Evolutionary conservation across 208 protist genomes (phyloP).

Genomic region (Crithidia brevicula): DNA sequence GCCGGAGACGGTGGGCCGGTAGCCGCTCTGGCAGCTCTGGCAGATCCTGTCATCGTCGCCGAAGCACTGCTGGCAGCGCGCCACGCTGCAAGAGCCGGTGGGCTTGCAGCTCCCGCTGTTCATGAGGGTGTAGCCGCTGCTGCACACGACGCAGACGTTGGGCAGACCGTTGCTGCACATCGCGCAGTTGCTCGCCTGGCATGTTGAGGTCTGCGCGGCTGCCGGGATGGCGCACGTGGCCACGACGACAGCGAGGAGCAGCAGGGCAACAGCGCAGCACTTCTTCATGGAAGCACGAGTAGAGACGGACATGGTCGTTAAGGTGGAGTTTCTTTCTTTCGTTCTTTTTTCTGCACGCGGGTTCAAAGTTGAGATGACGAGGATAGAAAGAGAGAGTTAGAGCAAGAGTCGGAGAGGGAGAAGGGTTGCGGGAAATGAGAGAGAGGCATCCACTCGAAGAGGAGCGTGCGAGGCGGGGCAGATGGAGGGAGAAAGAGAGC

Average conservation of each 20-base stretch:
- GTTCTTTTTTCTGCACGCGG: no score
- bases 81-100: conserved; percentile 10
- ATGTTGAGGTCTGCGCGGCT: neutral
- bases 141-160: conserved; percentile 10
- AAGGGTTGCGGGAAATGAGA: no score
- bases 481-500: no score
- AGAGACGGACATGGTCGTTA: neutral
- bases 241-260: neutral
- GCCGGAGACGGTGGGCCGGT: neutral
- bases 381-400: no score
- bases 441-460: no score
- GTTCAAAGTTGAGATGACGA: no score
- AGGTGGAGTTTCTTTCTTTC: no score
- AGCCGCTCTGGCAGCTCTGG: conserved; percentile 1
- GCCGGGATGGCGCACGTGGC: neutral
- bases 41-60: neutral
- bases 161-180: conserved; percentile 1
- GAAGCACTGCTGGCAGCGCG: conserved; percentile 1
- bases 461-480: no score
- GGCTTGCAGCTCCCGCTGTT: conserved; percentile 6
- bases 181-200: no score
- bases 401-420: no score
- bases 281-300: neutral
- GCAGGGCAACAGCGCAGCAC: neutral
- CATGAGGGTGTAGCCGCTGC: conserved; percentile 2